Base-by-base conservation (phyloP, 2,329 filamentous ascomycete species). In the Xylaria sp. region DNA sequence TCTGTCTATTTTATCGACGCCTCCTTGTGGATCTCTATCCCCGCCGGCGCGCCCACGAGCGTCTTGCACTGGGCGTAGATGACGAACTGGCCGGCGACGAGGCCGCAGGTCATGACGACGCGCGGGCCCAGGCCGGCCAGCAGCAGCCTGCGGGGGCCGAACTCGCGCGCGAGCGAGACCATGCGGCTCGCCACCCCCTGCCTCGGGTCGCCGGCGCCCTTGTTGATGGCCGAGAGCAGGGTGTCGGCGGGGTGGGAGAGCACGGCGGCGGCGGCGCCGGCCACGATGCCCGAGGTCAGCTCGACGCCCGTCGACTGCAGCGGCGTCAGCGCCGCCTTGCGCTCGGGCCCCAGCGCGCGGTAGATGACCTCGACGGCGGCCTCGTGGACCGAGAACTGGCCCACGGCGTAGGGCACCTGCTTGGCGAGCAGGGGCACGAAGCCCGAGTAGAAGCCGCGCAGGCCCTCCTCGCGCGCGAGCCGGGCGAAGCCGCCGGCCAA, bases 331-430 rank as follows among this genome's bases (percentile, higher is more conserved):
- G 78, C 82, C 59, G 82, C 81, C 80, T 93, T 94, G 54, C 74
- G 73, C 64, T 81, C 78, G 13, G 76, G 78, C 69, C 92, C 89
- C 70, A 95, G 79, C 50, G 73, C 55, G 52, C 80, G 78, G 80
- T 86, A 96, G 73, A 92, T 84, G 63, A 82, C 70, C 76, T 96
- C 91, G 68, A 89, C 86, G 65, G 89, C 90, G 68, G 90, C 93
- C 78, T 96, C 92, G 80, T 91, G 94, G 50, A 93, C 91, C 64
- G 92, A 90, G 79, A 96, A 96, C 80, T 96, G 95, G 72, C 91
- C 86, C 76, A 96, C 91, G 63, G 92, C 95, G 78, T 95, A 96
- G 17, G 92, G 92, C 50, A 96, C 88, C 82, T 94, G 90, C 77
- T 93, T 92, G 77, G 90, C 91, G 61, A 92, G 81, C 65, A 93